Conservation (phyloP, 495 filamentous ascomycete genomes). For the Podospora comata region DNA sequence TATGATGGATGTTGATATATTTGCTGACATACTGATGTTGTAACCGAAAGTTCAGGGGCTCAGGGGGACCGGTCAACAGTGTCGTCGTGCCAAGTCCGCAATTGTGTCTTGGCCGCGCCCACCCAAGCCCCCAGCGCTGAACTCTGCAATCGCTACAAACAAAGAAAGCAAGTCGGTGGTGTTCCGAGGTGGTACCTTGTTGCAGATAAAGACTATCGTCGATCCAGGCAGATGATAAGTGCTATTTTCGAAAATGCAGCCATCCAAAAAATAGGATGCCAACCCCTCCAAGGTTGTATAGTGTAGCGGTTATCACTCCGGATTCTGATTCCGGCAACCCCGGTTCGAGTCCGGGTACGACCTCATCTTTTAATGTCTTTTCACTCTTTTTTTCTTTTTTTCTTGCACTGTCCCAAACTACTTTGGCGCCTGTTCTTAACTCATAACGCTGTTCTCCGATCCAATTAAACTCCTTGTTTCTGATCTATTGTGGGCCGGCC, state of each 20-base stretch:
- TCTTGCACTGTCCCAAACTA: not conserved
- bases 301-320: conserved; percentile 23
- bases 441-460: too few species aligned
- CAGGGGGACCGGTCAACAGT: not conserved
- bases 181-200: too few species aligned
- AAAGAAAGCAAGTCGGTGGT: not conserved
- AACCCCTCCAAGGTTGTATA: conserved; percentile 9
- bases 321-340: conserved; percentile 23
- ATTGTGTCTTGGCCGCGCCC: not conserved
- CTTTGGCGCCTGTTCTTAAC: too few species aligned
- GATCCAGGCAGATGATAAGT: too few species aligned
- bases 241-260: not conserved
- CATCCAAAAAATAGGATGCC: not conserved
- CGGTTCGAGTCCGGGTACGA: conserved; percentile 19
- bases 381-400: not conserved
- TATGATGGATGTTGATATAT: not conserved
- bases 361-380: conserved; percentile 1
- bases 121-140: not conserved
- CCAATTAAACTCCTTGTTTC: not conserved
- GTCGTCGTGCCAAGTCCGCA: not conserved
- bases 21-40: not conserved
- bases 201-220: too few species aligned
- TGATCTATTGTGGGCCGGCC: not conserved
- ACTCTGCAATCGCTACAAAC: not conserved
- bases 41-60: not conserved